Evolutionary conservation across 768 basidiomycete genomes (phyloP), one percentile per base, ranked within the genome.

Genomic region (Coprinopsis strossmayeri): DNA sequence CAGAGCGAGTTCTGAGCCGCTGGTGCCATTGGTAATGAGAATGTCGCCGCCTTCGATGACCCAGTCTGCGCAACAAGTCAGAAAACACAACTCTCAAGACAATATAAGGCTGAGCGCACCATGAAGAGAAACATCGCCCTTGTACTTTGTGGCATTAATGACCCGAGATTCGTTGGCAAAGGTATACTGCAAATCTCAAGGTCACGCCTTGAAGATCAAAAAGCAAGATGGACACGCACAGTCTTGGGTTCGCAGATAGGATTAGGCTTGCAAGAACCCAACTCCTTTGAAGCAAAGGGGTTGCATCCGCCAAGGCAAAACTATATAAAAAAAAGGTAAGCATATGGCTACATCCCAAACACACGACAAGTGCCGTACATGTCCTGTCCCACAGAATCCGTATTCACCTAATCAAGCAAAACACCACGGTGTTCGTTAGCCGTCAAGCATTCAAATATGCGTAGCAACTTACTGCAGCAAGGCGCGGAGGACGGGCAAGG

Each of bases 271-370:
- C 88, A 93, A 0, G 89, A 88, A 50, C 67, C 65, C 32, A 84
- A 64, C 2, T 74, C 61, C 57, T 81, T 57, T 4, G 90, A 92
- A 35, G 71, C 65, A 25, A 89, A 71, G 17, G 91, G 88, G 58
- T 92, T 80, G 69, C 91, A 93, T n/a, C 91, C 91, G 40, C 87
- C 87, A 27, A 90, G 69, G 60, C 90, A 91, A 62, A 81, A 91
- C 82, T 88, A 55, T n/a, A n/a, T n/a, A n/a, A n/a, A n/a, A 17
- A 44, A 25, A 53, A 20, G 23, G 38, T 32, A 34, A 30, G 28
- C 18, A 34, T 25, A 50, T 17, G 35, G 28, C n/a, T n/a, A 34
- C 37, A 32, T 11, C 37, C 15, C 26, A 27, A 4, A 34, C 42
- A 45, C n/a, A 41, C 23, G 21, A 25, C 61, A 9, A 38, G 18